Evolutionary conservation across 2,329 filamentous ascomycete species (phyloP).

Genomic region (Cladophialophora bantiana): DNA sequence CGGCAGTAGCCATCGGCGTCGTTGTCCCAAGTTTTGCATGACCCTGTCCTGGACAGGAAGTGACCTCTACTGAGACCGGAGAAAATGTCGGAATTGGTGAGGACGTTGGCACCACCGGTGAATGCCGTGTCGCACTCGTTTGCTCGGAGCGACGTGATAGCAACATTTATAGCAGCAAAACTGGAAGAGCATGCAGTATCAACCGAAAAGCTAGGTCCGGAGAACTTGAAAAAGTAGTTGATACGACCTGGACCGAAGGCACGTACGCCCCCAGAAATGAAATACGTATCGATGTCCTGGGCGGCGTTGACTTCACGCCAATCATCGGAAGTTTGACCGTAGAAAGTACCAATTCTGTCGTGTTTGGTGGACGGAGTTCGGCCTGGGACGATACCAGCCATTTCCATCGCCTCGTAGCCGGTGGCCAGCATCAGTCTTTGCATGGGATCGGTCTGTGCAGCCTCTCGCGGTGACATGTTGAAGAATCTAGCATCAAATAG

Average conservation of each 20-base stretch:
- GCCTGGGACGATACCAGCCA: conserved; percentile 78
- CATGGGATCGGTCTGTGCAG: conserved; percentile 81
- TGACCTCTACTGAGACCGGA: conserved; percentile 76
- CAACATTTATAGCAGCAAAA: conserved; percentile 73
- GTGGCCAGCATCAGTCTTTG: conserved; percentile 77
- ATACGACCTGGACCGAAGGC: conserved; percentile 70
- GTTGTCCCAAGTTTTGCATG: conserved; percentile 82
- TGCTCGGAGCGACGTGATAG: conserved; percentile 75
- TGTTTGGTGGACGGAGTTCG: conserved; percentile 71
- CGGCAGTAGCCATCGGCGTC: conserved; percentile 83
- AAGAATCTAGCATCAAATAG: conserved; percentile 85
- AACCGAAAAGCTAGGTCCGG: conserved; percentile 73
- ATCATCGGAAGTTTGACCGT: conserved; percentile 77
- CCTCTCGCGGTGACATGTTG: conserved; percentile 84
- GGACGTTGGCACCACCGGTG: conserved; percentile 77
- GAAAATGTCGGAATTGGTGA: conserved; percentile 83
- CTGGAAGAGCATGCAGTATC: conserved; percentile 83
- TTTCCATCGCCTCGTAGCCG: conserved; percentile 81
- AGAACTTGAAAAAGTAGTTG: conserved; percentile 80
- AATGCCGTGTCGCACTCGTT: conserved; percentile 83
- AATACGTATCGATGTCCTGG: conserved; percentile 74
- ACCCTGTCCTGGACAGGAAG: conserved; percentile 77
- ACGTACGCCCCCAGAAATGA: conserved; percentile 68
- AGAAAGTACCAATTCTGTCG: conserved; percentile 73
- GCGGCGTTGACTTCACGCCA: conserved; percentile 77